These are phyloP conservation scores for Tricholoma bakamatsutake DNA, from an alignment of 768 basidiomycete species.

Conservation along the genomic window DNA sequence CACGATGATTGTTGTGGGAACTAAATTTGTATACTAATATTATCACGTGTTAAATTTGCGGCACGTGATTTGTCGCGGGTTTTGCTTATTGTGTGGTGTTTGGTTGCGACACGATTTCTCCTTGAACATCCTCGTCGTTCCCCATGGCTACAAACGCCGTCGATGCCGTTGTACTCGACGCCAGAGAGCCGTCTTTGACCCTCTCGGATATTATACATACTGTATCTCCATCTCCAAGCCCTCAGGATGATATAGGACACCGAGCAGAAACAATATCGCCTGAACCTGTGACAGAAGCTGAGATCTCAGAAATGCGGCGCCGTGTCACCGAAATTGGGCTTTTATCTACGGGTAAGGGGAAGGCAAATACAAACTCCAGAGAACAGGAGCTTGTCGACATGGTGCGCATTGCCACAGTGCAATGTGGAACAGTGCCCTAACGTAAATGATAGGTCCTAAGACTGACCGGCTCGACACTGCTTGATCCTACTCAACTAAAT, in stretches of 20 bases:
- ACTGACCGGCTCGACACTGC: conserved; percentile 33
- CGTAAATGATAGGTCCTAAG: conserved; percentile 29
- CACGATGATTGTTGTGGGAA: no score
- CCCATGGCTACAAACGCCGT: conserved; percentile 11
- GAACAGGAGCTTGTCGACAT: conserved; percentile 54
- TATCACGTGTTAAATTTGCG: background rate
- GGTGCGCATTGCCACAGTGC: conserved; percentile 30
- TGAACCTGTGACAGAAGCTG: conserved; percentile 36
- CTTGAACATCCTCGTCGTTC: conserved; percentile 2
- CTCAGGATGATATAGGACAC: conserved; percentile 13
- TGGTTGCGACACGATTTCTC: conserved; percentile 18
- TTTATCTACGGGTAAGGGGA: conserved; percentile 10
- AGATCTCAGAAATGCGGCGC: conserved; percentile 43
- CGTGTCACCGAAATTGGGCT: conserved; percentile 40
- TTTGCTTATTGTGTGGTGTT: conserved; percentile 14
- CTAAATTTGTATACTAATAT: background rate
- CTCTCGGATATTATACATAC: conserved; percentile 53
- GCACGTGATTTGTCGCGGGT: conserved; percentile 21
- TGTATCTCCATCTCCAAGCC: conserved; percentile 45
- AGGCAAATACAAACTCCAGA: conserved; percentile 21
- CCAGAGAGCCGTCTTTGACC: conserved; percentile 30
- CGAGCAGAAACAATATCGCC: conserved; percentile 16
- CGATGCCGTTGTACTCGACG: conserved; percentile 8
- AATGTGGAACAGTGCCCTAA: background rate
- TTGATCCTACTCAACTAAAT: conserved; percentile 40